A percentile compares a stretch with the other conserved stretches of the same genome.
These are phyloP conservation scores for Talaromyces sp. DNA, from an alignment of 2,329 filamentous ascomycete genomes.

Conservation along the genomic window DNA sequence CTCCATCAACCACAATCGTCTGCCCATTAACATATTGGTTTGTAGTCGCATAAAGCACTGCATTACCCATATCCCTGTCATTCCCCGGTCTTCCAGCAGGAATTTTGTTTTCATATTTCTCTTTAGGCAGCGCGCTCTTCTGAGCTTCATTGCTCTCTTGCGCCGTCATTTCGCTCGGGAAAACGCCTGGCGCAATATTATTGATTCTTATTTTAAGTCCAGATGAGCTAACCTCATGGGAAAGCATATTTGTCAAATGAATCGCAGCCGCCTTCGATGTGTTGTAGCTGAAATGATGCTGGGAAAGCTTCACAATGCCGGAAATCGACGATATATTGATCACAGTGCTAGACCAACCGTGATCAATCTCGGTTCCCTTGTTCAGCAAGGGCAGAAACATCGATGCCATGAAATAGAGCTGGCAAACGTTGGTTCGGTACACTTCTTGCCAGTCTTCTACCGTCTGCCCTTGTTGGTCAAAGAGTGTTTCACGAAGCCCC, in stretches of 20 bases:
- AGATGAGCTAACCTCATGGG: slow-evolving; percentile 59
- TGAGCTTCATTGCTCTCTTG: slow-evolving; percentile 54
- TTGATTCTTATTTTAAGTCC: slow-evolving; percentile 57
- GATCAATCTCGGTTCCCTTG: slow-evolving; percentile 57
- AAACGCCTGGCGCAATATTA: slow-evolving; percentile 64
- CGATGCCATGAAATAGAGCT: slow-evolving; percentile 70
- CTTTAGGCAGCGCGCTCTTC: slow-evolving; percentile 56
- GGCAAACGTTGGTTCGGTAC: slow-evolving; percentile 70
- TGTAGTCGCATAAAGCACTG: slow-evolving; percentile 49
- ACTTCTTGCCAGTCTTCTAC: slow-evolving; percentile 66
- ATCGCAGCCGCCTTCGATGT: slow-evolving; percentile 71
- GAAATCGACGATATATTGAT: slow-evolving; percentile 72
- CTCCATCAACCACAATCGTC: too few species aligned
- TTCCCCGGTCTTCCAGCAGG: slow-evolving; percentile 57
- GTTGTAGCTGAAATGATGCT: slow-evolving; percentile 76
- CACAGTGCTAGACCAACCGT: slow-evolving; percentile 54
- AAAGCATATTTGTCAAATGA: slow-evolving; percentile 67
- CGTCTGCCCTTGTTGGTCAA: slow-evolving; percentile 55
- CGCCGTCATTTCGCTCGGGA: slow-evolving; percentile 63
- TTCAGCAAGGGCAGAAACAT: slow-evolving; percentile 66
- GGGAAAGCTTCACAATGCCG: slow-evolving; percentile 65
- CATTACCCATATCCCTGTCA: slow-evolving; percentile 65
- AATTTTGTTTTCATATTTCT: slow-evolving; percentile 59
- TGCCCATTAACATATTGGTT: too few species aligned
- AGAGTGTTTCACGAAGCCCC: slow-evolving; percentile 55